Evolutionary conservation across 306 rosid genomes (phyloP), one percentile per base, ranked within the genome.

Genomic region (Echinosophora koreensis): DNA sequence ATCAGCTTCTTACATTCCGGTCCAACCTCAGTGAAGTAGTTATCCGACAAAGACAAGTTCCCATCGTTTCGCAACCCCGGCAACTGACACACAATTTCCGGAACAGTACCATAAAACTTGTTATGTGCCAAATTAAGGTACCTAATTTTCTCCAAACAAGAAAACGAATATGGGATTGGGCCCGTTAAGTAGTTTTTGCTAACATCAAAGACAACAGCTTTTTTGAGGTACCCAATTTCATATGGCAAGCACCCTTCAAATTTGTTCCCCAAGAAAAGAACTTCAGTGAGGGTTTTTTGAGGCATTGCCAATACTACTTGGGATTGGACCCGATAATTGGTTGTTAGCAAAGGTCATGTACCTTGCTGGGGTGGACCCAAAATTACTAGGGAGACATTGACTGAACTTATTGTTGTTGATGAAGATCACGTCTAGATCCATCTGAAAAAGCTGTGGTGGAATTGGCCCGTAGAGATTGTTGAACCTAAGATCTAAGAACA

Each of bases 401-500:
- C 0, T 14, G 59, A 91, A 88, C 0, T 47, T 0, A 78, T 94
- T 94, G 86, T 93, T 81, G 89, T 94, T 94, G 70, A 91, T 39
- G 78, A 92, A 91, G n/a, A 92, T 84, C 1, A 88, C 92, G 34
- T 89, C 90, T 0, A 94, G 83, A 0, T 81, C 85, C n/a, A 46
- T 56, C 0, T 6, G 0, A 58, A 92, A 92, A 22, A 94, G 37
- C 0, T 72, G 8, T 0, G 56, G 9, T 0, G 91, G 93, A 46
- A 94, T 14, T 0, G 77, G 1, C 0, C 95, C 97, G 3, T 0
- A 0, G 8, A 75, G 65, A 0, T 0, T 0, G 82, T 94, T 94
- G 76, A 85, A 94, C 66, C 98, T 84, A 66, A 94, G 87, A 74
- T 94, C 98, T 3, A 94, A 46, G 77, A 92, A 94, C 2, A 93